These are phyloP conservation scores for Xylaria longipes DNA, from an alignment of 495 filamentous ascomycete genomes.

Conservation along the genomic window DNA sequence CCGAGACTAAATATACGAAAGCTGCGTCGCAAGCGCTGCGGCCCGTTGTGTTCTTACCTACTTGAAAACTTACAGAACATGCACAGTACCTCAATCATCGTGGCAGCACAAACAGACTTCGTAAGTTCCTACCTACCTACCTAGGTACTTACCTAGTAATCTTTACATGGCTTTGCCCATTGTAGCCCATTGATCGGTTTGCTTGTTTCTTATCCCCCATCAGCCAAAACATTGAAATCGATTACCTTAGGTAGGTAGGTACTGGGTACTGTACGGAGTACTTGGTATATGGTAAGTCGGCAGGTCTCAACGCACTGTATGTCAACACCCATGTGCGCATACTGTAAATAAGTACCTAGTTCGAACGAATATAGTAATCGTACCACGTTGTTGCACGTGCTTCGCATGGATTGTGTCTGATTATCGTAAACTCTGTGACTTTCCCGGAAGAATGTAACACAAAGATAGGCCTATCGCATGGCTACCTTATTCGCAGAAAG, in stretches of 20 bases:
- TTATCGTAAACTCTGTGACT: background rate
- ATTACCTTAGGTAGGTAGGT: background rate
- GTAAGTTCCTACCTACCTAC: no score
- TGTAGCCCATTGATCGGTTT: no score
- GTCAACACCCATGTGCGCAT: background rate
- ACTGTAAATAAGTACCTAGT: no score
- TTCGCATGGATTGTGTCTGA: background rate
- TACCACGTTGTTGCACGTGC: background rate
- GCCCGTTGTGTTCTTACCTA: background rate
- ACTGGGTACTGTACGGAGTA: no score
- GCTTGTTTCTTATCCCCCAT: background rate
- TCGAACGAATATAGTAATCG: background rate
- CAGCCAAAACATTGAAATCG: background rate
- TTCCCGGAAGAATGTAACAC: background rate
- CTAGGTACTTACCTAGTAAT: no score
- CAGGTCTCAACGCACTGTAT: background rate
- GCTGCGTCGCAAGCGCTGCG: background rate
- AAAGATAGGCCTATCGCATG: background rate
- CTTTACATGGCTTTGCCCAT: background rate
- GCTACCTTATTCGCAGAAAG: background rate
- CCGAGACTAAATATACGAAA: background rate
- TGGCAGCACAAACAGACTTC: background rate
- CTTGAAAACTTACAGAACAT: background rate
- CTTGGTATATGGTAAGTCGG: background rate
- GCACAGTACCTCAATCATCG: background rate